Evolutionary conservation across 1,284 basidiomycete species (phyloP).

Genomic region (Pseudomicrostroma phylloplanum): DNA sequence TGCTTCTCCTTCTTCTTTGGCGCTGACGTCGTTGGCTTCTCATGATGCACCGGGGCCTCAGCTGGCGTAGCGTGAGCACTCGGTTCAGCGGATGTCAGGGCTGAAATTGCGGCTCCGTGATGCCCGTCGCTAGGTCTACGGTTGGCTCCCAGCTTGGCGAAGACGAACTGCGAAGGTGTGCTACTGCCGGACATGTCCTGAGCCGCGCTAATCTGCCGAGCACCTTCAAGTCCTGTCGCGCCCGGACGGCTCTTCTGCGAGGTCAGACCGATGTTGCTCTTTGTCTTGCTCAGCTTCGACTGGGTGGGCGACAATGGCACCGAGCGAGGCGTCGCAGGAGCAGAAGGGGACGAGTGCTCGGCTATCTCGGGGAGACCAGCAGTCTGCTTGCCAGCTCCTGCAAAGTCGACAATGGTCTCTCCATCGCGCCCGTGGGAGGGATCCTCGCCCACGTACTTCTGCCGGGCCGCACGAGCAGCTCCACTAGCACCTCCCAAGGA

Average conservation of each 20-base stretch:
- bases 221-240: conserved; percentile 32
- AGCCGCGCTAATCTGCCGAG: conserved; percentile 28
- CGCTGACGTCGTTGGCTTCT: conserved; percentile 11
- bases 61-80: neutral
- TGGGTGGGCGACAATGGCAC: conserved; percentile 11
- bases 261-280: neutral
- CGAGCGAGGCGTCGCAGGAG: conserved; percentile 7
- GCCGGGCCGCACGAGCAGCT: conserved; percentile 9
- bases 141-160: conserved; percentile 40
- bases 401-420: neutral
- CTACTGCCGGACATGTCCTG: conserved; percentile 15
- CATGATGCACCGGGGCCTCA: neutral
- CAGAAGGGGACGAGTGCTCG: neutral
- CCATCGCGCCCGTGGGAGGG: neutral
- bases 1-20: conserved; percentile 30
- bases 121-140: neutral
- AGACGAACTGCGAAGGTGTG: conserved; percentile 45
- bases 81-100: neutral
- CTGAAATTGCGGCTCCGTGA: neutral
- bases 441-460: conserved; percentile 8
- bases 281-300: neutral
- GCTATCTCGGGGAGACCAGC: neutral
- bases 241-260: conserved; percentile 16
- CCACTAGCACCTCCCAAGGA: conserved; percentile 11
- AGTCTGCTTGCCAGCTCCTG: neutral